Base-by-base conservation (phyloP, 2,329 filamentous ascomycete species). In the Colletotrichum liaoningense region DNA sequence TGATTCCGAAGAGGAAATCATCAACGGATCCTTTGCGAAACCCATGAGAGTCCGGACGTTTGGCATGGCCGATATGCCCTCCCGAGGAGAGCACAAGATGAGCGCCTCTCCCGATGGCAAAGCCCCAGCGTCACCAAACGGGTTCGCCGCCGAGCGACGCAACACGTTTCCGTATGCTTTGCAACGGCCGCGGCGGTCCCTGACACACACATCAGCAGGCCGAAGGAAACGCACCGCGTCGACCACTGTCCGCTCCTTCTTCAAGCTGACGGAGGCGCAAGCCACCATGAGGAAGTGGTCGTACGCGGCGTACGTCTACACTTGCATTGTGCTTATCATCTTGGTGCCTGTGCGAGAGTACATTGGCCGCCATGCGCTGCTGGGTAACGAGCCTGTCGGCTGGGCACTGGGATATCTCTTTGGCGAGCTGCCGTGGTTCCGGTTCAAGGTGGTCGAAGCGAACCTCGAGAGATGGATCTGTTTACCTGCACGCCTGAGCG, bases 361-460 rank as follows among this genome's bases (percentile, higher is more conserved):
- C 76, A 90, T 98, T 63, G 84, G 88, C 52, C 83, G 84, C 56
- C 86, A 89, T 74, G 95, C 95, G 16, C 86, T 99, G 1, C 79
- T 88, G 42, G 91, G 90, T 19, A 85, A 91, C 64, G 97, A 99
- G 77, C 95, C 97, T 0, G 90, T 99, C 57, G 94, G 96, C 2
- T 99, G 97, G 97, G 95, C 95, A 0, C 82, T 98, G 12, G 93
- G 94, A 2, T 99, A 99, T 81, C 85, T 98, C 3, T 90, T 98
- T 74, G 95, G 96, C 14, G 93, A 97, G 77, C 80, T 95, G 12
- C 88, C 90, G 0, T 88, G 86, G 79, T 91, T 98, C 76, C 89
- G 95, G 28, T 92, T 93, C 80, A 88, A 93, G 80, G 89, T 96
- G 9, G 86, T 94, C 19, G 89, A 88, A 73, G 88, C 90, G 73